These are phyloP conservation scores for Xylaria sp. DNA, from an alignment of 2,329 filamentous ascomycete species.

Conservation along the genomic window DNA sequence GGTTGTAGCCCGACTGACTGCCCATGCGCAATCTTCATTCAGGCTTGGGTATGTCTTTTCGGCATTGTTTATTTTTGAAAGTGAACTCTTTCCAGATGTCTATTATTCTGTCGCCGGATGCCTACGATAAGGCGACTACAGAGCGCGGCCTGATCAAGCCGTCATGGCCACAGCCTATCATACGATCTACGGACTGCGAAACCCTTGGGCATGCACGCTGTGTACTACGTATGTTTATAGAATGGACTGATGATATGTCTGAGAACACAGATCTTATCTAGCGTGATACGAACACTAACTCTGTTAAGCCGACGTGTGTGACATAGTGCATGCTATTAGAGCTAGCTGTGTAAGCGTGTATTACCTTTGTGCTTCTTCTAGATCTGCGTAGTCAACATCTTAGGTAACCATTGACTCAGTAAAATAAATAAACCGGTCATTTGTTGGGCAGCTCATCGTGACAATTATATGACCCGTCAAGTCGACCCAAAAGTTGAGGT, in stretches of 20 bases:
- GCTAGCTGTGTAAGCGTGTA: constrained; percentile 28
- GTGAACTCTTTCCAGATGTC: constrained; percentile 60
- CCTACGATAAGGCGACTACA: constrained; percentile 59
- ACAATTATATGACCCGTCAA: background rate
- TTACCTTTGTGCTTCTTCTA: background rate
- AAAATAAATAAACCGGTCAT: background rate
- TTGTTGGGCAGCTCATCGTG: background rate
- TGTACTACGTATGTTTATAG: constrained; percentile 58
- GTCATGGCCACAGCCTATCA: constrained; percentile 64
- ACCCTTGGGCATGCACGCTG: constrained; percentile 60
- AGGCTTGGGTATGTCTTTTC: constrained; percentile 55
- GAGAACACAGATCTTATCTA: constrained; percentile 58
- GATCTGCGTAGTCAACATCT: background rate
- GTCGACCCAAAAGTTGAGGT: background rate
- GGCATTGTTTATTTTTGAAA: constrained; percentile 62
- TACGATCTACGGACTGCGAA: constrained; percentile 64
- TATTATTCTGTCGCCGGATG: constrained; percentile 60
- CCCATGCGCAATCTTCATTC: constrained; percentile 60
- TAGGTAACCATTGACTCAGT: background rate
- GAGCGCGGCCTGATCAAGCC: constrained; percentile 58
- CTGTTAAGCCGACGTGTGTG: constrained; percentile 35
- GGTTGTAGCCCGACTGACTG: constrained; percentile 66
- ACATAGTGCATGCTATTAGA: constrained; percentile 32
- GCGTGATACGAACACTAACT: constrained; percentile 54
- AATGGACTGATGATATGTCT: constrained; percentile 63